Conservation (phyloP, 75 land plant genomes). For the Chamaecyparis obtusa region DNA sequence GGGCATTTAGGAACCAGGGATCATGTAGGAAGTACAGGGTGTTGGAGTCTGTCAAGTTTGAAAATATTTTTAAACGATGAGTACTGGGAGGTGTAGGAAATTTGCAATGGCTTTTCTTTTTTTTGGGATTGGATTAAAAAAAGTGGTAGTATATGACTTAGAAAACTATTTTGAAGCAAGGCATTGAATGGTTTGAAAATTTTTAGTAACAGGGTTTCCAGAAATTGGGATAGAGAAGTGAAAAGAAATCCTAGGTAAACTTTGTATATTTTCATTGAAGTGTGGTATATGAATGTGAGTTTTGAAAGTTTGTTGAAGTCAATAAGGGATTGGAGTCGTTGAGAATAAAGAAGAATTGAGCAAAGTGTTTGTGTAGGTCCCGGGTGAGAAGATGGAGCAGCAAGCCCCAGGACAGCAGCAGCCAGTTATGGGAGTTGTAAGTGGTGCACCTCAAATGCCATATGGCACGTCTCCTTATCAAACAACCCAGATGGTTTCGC, state of each 20-base stretch:
- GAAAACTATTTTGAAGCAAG: background rate
- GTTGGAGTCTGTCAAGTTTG: background rate
- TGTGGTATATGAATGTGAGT: background rate
- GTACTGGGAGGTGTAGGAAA: background rate
- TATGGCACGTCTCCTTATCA: slow-evolving; percentile 41
- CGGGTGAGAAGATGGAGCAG: slow-evolving; percentile 30
- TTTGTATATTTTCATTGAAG: background rate
- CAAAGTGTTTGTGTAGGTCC: background rate
- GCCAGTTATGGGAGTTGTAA: slow-evolving; percentile 30
- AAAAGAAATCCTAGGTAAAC: background rate
- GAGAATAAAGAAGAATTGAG: background rate
- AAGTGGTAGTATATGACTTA: background rate
- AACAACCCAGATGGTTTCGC: slow-evolving; percentile 31
- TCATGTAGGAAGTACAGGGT: background rate
- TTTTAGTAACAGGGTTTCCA: background rate
- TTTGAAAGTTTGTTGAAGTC: background rate
- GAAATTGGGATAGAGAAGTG: background rate
- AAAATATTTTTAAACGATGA: background rate
- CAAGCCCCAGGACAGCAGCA: slow-evolving; percentile 26
- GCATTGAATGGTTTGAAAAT: background rate
- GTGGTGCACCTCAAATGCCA: slow-evolving; percentile 36
- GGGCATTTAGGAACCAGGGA: background rate
- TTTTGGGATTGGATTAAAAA: background rate
- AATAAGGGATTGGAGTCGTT: background rate
- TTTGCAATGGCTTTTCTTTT: background rate